phyloP scores from a whole-genome alignment of 805 yeast species.

The Candida insectalens region DNA sequence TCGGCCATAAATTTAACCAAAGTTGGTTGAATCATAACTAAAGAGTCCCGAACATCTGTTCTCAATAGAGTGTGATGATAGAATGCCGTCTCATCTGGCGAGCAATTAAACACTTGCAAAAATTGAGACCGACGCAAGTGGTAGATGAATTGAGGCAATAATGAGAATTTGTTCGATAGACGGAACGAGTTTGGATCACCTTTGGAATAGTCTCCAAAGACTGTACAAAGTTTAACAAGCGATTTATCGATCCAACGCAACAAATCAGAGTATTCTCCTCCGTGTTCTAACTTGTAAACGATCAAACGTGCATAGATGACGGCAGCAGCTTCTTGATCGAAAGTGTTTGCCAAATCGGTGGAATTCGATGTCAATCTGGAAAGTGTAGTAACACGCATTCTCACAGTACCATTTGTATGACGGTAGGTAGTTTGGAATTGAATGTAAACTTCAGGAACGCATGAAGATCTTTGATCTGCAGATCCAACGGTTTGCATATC shows the following conservation, averaged over 20 bases:
- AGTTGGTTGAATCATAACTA: constrained; percentile 97
- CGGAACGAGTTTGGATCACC: constrained; percentile 78
- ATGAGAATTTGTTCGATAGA: constrained; percentile 70
- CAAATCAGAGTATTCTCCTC: constrained; percentile 64
- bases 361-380: constrained; percentile 40
- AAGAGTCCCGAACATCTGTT: constrained; percentile 86
- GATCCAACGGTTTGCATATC: constrained; percentile 56
- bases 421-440: constrained; percentile 91
- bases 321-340: constrained; percentile 98
- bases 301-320: constrained; percentile 88
- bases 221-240: constrained; percentile 81
- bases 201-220: constrained; percentile 87
- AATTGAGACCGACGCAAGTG: constrained; percentile 95
- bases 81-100: constrained; percentile 98
- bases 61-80: constrained; percentile 86
- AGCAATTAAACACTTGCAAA: constrained; percentile 90
- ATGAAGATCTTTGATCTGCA: constrained; percentile 30
- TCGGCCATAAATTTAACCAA: constrained; percentile 77
- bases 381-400: constrained; percentile 87
- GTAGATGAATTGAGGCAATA: constrained; percentile 93
- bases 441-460: constrained; percentile 27
- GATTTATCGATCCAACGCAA: constrained; percentile 92
- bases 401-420: constrained; percentile 86
- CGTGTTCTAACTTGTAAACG: constrained; percentile 81
- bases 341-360: constrained; percentile 48